A percentile compares a stretch with the other conserved stretches of the same genome.
These are phyloP conservation scores for Selaginella tamariscina DNA, from an alignment of 75 land plant species.

Conservation along the genomic window DNA sequence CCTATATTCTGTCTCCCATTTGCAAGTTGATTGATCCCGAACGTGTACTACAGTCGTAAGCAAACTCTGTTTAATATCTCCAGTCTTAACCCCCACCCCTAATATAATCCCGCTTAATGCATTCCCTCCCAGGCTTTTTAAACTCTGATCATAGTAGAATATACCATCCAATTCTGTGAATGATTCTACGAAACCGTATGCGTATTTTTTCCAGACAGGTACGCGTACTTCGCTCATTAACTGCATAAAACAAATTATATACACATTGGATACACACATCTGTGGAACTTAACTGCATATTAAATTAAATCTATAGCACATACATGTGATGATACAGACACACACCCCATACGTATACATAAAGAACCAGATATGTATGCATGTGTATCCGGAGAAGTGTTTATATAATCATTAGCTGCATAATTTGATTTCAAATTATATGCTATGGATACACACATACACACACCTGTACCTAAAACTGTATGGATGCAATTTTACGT, in stretches of 20 bases:
- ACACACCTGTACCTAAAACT: no score
- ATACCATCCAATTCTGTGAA: constrained; percentile 16
- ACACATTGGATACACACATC: not conserved
- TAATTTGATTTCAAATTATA: no score
- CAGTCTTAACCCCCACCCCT: constrained; percentile 25
- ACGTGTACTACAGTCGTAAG: constrained; percentile 17
- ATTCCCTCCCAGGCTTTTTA: constrained; percentile 1
- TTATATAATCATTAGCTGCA: no score
- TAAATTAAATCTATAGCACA: no score
- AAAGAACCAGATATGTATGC: not conserved
- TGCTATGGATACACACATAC: no score
- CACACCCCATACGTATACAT: no score
- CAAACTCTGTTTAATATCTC: constrained; percentile 21
- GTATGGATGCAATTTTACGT: no score
- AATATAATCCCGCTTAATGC: constrained; percentile 19
- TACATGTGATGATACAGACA: no score
- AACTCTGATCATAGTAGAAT: not conserved
- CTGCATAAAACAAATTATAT: constrained; percentile 6
- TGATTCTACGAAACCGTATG: constrained; percentile 22
- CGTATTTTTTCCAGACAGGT: constrained; percentile 16
- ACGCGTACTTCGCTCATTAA: constrained; percentile 20
- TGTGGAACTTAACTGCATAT: not conserved
- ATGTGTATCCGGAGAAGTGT: not conserved
- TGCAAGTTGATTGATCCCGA: constrained; percentile 22
- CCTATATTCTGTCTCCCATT: constrained; percentile 24